phyloP scores from a whole-genome alignment of 2,329 filamentous ascomycete genomes.

The Amphichorda felina region DNA sequence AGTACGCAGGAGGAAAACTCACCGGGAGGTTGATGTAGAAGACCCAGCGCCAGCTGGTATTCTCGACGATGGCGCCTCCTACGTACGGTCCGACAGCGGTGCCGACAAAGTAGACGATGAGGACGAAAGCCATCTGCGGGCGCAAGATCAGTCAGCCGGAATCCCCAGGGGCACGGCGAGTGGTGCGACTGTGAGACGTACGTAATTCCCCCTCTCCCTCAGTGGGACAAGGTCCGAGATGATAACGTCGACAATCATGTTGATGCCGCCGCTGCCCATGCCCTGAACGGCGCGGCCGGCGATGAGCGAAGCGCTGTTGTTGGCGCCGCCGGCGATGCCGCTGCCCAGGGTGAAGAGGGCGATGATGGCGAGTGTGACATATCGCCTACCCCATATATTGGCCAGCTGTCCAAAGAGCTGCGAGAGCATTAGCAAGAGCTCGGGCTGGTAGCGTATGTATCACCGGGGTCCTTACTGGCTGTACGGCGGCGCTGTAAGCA shows the following conservation, averaged over 20 bases:
- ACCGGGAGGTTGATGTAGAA: constrained; percentile 28
- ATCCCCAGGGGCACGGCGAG: no score
- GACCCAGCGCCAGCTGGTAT: constrained; percentile 3
- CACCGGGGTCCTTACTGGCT: no score
- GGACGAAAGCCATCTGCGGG: constrained; percentile 18
- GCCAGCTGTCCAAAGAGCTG: constrained; percentile 12
- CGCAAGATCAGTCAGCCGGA: no score
- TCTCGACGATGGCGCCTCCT: constrained; percentile 9
- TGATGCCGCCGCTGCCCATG: constrained; percentile 21
- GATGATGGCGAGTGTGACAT: constrained; percentile 5
- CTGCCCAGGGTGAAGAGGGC: constrained; percentile 5
- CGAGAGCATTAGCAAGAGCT: no score
- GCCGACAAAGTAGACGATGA: constrained; percentile 16
- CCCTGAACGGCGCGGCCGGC: constrained; percentile 35
- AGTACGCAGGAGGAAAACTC: no score
- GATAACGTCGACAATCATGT: constrained; percentile 17
- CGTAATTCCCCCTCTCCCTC: constrained; percentile 28
- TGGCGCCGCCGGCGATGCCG: constrained; percentile 21
- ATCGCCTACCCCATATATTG: constrained; percentile 13
- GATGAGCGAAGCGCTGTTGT: constrained; percentile 2
- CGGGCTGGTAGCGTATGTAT: no score
- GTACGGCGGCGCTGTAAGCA: constrained; percentile 20
- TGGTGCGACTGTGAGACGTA: no score
- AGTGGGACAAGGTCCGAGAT: constrained; percentile 35
- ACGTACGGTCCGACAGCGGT: constrained; percentile 17